Conservation (phyloP, 192 early-diverging fungal species). For the Coemansia interrupta region DNA sequence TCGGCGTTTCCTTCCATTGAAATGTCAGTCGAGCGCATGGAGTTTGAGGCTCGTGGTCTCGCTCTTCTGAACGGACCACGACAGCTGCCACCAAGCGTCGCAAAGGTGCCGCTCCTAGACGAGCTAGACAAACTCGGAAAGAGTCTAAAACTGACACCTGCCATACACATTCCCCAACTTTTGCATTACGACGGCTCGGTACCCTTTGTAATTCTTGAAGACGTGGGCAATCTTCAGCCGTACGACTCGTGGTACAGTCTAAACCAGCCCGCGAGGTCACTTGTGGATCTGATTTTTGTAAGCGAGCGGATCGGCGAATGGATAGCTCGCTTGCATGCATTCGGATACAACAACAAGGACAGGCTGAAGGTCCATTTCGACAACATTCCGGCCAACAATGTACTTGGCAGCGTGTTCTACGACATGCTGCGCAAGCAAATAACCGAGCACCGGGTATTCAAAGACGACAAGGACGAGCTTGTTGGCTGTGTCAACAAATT, state of each 20-base stretch:
- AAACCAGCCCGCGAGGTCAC: background rate
- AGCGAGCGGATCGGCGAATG: conserved; percentile 23
- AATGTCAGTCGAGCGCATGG: conserved; percentile 30
- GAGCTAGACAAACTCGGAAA: conserved; percentile 1
- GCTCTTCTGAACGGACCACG: conserved; percentile 13
- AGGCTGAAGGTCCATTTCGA: conserved; percentile 4
- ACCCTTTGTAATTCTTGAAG: conserved; percentile 32
- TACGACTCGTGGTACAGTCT: conserved; percentile 18
- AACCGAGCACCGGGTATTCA: conserved; percentile 11
- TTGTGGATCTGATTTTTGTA: conserved; percentile 9
- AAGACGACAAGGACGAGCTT: conserved; percentile 4
- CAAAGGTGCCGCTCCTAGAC: background rate
- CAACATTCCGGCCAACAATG: conserved; percentile 19
- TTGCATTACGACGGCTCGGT: conserved; percentile 15
- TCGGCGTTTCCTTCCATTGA: background rate
- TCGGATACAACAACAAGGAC: conserved; percentile 14
- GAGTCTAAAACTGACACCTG: background rate
- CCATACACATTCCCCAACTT: conserved; percentile 19
- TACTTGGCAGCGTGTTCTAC: conserved; percentile 19
- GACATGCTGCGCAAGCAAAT: conserved; percentile 8
- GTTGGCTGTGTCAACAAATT: background rate
- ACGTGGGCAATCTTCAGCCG: conserved; percentile 12
- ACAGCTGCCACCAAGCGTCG: background rate
- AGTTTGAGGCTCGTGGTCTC: conserved; percentile 31
- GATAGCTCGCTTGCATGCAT: conserved; percentile 28